Evolutionary conservation across 352 stramenopile genomes (phyloP).

Genomic region (Globisporangium okanoganense): DNA sequence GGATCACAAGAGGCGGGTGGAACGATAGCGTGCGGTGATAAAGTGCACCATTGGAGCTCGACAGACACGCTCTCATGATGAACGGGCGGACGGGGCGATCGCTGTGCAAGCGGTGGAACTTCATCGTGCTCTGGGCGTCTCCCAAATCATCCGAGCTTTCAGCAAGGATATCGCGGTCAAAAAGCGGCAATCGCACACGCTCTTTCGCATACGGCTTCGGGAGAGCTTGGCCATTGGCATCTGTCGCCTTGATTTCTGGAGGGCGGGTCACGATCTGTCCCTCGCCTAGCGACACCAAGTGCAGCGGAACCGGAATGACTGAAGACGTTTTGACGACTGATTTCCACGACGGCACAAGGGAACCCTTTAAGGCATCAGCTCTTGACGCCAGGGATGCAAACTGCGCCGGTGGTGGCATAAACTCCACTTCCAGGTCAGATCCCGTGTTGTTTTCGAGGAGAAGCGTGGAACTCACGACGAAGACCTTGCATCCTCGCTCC

Average conservation of each 20-base stretch:
- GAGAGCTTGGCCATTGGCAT: conserved; percentile 20
- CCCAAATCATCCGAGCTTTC: conserved; percentile 27
- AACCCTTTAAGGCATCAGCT: conserved; percentile 25
- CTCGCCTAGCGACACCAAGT: conserved; percentile 69
- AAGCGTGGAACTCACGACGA: conserved; percentile 79
- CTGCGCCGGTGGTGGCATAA: conserved; percentile 54
- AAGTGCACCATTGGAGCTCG: conserved; percentile 44
- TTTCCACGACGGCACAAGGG: conserved; percentile 65
- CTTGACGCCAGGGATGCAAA: conserved; percentile 31
- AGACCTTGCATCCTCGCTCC: conserved; percentile 84
- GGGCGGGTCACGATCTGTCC: conserved; percentile 72
- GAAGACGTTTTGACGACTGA: conserved; percentile 53
- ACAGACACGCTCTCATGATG: conserved; percentile 68
- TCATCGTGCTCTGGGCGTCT: conserved; percentile 47
- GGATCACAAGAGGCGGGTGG: conserved; percentile 70
- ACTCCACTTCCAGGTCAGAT: conserved; percentile 83
- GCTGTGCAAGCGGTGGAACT: conserved; percentile 73
- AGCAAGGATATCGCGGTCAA: conserved; percentile 33
- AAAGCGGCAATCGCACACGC: conserved; percentile 61
- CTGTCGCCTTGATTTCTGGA: conserved; percentile 42
- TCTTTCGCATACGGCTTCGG: conserved; percentile 77
- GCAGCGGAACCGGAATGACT: conserved; percentile 62
- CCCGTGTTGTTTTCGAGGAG: conserved; percentile 82
- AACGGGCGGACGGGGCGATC: conserved; percentile 78
- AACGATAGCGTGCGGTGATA: conserved; percentile 79